These are phyloP conservation scores for Xylogone sp. DNA, from an alignment of 2,329 filamentous ascomycete genomes.

Conservation along the genomic window DNA sequence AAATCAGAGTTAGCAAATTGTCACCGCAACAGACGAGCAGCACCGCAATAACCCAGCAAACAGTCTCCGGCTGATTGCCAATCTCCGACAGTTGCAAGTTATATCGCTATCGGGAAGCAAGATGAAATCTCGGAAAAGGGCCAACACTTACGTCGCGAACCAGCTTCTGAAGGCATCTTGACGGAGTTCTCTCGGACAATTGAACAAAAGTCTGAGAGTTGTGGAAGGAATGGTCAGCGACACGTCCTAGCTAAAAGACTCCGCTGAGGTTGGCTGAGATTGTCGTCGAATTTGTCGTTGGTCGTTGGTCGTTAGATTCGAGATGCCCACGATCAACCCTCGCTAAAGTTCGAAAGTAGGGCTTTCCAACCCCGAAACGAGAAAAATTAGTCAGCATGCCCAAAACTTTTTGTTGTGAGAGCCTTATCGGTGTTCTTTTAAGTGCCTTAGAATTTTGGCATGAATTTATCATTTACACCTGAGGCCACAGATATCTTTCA, in stretches of 20 bases:
- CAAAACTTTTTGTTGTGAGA: too few species aligned
- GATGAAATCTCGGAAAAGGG: background rate
- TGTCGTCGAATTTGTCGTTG: constrained; percentile 26
- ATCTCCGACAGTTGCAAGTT: too few species aligned
- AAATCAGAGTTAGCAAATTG: constrained; percentile 25
- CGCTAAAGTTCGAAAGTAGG: background rate
- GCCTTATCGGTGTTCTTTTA: background rate
- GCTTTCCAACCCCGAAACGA: background rate
- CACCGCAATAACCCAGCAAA: background rate
- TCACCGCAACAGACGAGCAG: constrained; percentile 4
- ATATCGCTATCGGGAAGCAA: background rate
- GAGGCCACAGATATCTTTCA: too few species aligned
- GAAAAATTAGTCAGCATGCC: background rate
- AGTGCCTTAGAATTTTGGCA: background rate
- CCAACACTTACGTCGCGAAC: constrained; percentile 76
- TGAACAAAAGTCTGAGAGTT: constrained; percentile 33
- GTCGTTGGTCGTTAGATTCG: constrained; percentile 9
- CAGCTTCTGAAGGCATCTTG: constrained; percentile 86
- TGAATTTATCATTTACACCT: background rate
- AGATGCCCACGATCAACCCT: background rate
- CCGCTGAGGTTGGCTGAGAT: constrained; percentile 18
- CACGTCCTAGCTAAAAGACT: constrained; percentile 26
- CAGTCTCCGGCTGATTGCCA: too few species aligned
- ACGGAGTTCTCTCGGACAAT: constrained; percentile 46
- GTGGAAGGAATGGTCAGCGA: constrained; percentile 20